Conservation (phyloP, 371 early-diverging fungal genomes). For the Apophysomyces elegans region DNA sequence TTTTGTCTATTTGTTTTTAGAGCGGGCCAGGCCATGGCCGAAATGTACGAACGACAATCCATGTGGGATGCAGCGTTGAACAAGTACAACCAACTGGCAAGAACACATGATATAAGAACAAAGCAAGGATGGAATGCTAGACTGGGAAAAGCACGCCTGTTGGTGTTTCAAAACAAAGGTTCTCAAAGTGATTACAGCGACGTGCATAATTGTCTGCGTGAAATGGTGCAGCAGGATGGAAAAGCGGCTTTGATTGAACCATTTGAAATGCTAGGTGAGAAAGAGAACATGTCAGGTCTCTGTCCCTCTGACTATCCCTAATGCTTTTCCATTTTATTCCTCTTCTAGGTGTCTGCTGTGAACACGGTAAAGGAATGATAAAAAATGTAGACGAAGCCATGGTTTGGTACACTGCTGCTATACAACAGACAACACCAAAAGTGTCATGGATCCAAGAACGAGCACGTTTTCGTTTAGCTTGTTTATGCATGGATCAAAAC, state of each 20-base stretch:
- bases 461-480: conserved; percentile 31
- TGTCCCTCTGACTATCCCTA: neutral
- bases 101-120: conserved; percentile 12
- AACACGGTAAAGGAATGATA: conserved; percentile 22
- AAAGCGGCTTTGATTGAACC: conserved; percentile 22
- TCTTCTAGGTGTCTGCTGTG: conserved; percentile 25
- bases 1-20: conserved; percentile 15
- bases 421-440: conserved; percentile 22
- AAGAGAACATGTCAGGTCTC: neutral
- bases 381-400: conserved; percentile 19
- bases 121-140: conserved; percentile 23
- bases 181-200: neutral
- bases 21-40: conserved; percentile 24
- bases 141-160: conserved; percentile 14
- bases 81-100: conserved; percentile 17
- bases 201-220: conserved; percentile 17
- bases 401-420: conserved; percentile 16
- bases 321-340: neutral
- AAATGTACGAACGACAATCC: conserved; percentile 18
- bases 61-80: conserved; percentile 18
- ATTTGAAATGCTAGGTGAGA: conserved; percentile 26
- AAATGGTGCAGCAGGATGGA: conserved; percentile 17
- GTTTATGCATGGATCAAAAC: conserved; percentile 21
- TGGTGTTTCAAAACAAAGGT: conserved; percentile 18
- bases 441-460: conserved; percentile 35